Evolutionary conservation across 495 filamentous ascomycete species (phyloP), one percentile per base, ranked within the genome.

Genomic region (Lasiosphaeris hirsuta): DNA sequence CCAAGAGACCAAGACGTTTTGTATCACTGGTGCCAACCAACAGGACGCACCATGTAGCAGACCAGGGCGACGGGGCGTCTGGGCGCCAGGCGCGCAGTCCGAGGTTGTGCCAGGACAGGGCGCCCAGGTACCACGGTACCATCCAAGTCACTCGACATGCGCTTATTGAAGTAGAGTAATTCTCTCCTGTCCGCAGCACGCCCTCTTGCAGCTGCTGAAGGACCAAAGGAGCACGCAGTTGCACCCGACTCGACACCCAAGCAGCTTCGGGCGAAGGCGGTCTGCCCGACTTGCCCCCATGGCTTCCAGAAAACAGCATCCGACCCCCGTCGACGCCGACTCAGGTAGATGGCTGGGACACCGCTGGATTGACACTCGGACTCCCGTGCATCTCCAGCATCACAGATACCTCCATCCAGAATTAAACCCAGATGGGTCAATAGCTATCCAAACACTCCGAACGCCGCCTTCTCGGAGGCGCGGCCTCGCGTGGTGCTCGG

Each of bases 71-170:
- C 23, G 2, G 5, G 23, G 23, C 23, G 23, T 30, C 23, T 30
- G 23, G 23, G 23, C 23, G 23, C 23, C 23, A 30, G 23, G 23
- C 38, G 51, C 40, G 23, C 10, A 41, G 51, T 44, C 51, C 51
- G 51, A 54, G 51, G 51, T 54, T 44, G 51, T 13, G 51, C 50
- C 51, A 54, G 36, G 34, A 38, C 48, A 45, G 30, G 10, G 10
- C 17, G 43, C 15, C 49, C 13, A 55, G 33, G 53, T 55, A 55
- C 41, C 18, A 34, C 43, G 18, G 53, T 55, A 55, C 41, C 18
- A 34, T 54, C 34, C 51, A 54, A 42, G 38, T 43, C 38, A 36
- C 51, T 45, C 43, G 43, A 36, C 34, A 54, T 54, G 39, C 51
- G 19, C 14, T 14, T 54, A 54, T 19, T 19, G 38, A 49, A 33